Conservation (phyloP, 208 protist species). For the Crithidia fasciculata region DNA sequence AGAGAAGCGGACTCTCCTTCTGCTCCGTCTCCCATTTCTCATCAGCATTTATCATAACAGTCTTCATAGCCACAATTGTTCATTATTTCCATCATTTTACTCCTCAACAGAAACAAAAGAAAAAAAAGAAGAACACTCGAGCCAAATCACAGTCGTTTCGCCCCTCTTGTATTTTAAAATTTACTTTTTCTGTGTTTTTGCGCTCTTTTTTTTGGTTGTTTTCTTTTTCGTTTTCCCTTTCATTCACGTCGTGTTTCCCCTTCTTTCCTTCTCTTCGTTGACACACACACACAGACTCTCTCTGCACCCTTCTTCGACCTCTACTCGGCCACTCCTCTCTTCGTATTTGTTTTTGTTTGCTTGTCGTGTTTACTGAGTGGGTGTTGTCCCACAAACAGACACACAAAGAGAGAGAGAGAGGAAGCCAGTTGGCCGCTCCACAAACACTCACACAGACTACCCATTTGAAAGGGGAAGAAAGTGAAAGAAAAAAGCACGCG, state of each 20-base stretch:
- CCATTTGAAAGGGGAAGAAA: not conserved
- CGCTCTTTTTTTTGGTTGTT: constrained; percentile 24
- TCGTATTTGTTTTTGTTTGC: not conserved
- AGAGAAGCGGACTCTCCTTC: not conserved
- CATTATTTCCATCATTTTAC: too few relatives aligned
- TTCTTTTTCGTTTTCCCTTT: not conserved
- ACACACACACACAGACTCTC: too few relatives aligned
- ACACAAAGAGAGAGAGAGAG: too few relatives aligned
- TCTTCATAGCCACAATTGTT: constrained; percentile 5
- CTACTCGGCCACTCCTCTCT: not conserved
- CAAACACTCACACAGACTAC: too few relatives aligned
- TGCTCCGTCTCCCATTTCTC: not conserved
- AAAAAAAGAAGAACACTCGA: constrained; percentile 4
- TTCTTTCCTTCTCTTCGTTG: not conserved
- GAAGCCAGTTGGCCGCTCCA: too few relatives aligned
- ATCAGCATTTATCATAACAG: not conserved
- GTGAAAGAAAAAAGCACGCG: not conserved
- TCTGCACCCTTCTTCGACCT: too few relatives aligned
- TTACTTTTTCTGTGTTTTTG: constrained; percentile 14
- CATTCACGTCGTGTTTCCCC: constrained; percentile 15
- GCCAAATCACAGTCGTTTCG: not conserved
- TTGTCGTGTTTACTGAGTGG: not conserved
- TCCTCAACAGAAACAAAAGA: not conserved
- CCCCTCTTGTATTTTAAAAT: constrained; percentile 30
- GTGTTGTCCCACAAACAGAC: not conserved